These are phyloP conservation scores for Trichothecium sympodiale DNA, from an alignment of 2,329 filamentous ascomycete species.

Conservation along the genomic window DNA sequence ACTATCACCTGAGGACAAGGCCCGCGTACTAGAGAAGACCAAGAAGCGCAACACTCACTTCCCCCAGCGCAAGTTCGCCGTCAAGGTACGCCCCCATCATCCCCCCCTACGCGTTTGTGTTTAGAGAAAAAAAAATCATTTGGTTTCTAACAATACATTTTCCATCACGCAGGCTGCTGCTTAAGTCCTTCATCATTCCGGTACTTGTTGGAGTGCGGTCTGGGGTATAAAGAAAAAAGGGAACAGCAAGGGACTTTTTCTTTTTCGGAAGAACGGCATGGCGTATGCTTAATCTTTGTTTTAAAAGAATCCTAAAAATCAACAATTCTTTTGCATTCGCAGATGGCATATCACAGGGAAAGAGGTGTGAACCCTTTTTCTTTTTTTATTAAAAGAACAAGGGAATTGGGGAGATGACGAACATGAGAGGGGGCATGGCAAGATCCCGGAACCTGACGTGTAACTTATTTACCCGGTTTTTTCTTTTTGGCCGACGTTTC, in stretches of 20 bases:
- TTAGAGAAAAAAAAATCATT: background rate
- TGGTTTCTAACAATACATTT: too few species aligned
- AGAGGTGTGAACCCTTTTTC: too few species aligned
- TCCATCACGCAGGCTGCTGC: too few species aligned
- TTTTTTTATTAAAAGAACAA: too few species aligned
- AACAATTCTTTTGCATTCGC: too few species aligned
- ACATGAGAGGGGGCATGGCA: too few species aligned
- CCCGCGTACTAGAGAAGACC: conserved; percentile 79
- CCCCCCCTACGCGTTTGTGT: background rate
- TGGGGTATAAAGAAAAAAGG: conserved; percentile 16
- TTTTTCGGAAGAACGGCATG: background rate
- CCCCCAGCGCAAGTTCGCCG: conserved; percentile 96
- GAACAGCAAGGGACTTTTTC: background rate
- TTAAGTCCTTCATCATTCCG: conserved; percentile 2
- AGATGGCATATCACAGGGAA: too few species aligned
- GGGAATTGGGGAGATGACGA: background rate
- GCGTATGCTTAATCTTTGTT: background rate
- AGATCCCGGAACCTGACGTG: too few species aligned
- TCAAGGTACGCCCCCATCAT: conserved; percentile 63
- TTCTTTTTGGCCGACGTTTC: too few species aligned
- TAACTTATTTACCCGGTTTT: too few species aligned
- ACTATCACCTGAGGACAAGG: conserved; percentile 83
- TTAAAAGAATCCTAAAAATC: background rate
- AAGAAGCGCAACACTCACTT: conserved; percentile 96
- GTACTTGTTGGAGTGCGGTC: conserved; percentile 13